A percentile compares a stretch with the other conserved stretches of the same genome.
These are phyloP conservation scores for Leishmania guyanensis DNA, from an alignment of 208 protist species.

Conservation along the genomic window DNA sequence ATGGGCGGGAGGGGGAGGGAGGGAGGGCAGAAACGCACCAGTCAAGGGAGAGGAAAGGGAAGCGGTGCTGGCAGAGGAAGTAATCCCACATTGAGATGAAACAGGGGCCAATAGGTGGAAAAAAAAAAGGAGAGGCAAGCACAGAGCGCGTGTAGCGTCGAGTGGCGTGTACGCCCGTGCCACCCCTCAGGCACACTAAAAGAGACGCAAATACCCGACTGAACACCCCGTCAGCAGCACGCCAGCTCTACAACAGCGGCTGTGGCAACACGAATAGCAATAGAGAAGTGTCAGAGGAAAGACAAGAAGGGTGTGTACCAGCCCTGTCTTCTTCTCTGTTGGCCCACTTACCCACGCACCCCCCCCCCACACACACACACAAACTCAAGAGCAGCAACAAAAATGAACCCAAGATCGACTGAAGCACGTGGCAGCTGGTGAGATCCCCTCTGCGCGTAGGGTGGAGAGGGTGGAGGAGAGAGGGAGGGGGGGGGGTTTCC, in stretches of 20 bases:
- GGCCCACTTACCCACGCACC: not conserved
- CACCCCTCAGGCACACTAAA: not conserved
- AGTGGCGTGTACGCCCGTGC: not conserved
- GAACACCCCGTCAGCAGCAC: not conserved
- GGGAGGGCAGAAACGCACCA: no score
- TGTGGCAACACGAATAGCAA: not conserved
- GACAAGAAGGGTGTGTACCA: not conserved
- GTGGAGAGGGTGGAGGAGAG: not conserved
- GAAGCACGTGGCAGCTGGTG: not conserved
- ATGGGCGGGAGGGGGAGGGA: not conserved
- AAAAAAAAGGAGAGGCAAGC: not conserved
- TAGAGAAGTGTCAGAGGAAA: not conserved
- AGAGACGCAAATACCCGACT: not conserved
- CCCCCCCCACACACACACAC: not conserved
- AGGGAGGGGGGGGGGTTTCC: not conserved
- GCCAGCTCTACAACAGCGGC: not conserved
- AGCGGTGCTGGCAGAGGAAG: not conserved
- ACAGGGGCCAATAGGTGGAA: no score
- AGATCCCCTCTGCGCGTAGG: not conserved
- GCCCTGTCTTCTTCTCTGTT: not conserved
- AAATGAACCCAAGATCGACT: not conserved
- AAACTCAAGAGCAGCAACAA: not conserved
- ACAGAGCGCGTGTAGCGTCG: not conserved
- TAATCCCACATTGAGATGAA: not conserved
- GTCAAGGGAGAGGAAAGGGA: no score